Evolutionary conservation across 345 rosid genomes (phyloP), one percentile per base, ranked within the genome.

Genomic region (Stellera chamaejasme): DNA sequence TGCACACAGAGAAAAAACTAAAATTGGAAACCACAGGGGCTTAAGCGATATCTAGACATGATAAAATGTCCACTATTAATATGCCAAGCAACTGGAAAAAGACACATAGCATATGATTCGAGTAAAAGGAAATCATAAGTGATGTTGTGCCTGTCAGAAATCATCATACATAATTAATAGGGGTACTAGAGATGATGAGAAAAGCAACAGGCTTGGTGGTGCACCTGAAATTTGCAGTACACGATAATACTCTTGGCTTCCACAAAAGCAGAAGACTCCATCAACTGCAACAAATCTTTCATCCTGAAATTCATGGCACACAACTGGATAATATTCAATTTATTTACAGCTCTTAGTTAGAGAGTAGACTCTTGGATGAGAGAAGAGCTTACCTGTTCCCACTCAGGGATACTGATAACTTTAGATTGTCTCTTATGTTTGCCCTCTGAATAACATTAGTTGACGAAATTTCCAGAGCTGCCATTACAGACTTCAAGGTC

Each of bases 221-320:
- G 54, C 66, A 89, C 99, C 94, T 93, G 97, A 77, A 93, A 89
- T 73, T 89, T 93, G 85, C 99, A 93, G 79, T 92, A 92, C 23
- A 89, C 65, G 60, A 92, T 93, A 69, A 84, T 84, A 77, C 99
- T 93, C 49, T 67, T 59, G 58, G 75, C 80, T 70, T 89, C 83
- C 39, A n/a, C 48, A 48, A 74, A 86, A 43, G 83, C 89, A 67
- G 76, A 69, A 63, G 97, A 86, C 71, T 73, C 84, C 50, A 86
- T 77, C 73, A 93, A 54, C 59, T 14, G 50, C 69, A 93, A 72
- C 55, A 93, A 72, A 72, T 86, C 96, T 83, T 93, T 93, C 91
- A 77, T 61, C 76, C 99, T 93, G 64, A 68, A 51, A 58, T 63
- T 26, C 50, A 63, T 58, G 59, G 43, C 51, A 58, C n/a, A n/a